Evolutionary conservation across 345 rosid genomes (phyloP).

Genomic region (Lepidium aucheri): DNA sequence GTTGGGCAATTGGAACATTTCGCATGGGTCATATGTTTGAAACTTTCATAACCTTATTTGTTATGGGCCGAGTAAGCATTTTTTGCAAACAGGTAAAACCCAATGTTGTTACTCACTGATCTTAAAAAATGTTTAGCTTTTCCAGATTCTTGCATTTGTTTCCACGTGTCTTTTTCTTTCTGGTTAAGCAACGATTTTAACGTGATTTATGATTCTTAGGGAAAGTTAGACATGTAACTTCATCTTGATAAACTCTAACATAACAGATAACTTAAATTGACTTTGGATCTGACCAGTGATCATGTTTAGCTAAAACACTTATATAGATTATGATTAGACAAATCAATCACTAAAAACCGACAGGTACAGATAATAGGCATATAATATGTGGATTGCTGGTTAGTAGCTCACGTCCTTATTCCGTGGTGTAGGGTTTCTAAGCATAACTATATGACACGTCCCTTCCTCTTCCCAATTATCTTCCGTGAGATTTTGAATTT

Average conservation of each 20-base stretch:
- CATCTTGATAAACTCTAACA: not conserved
- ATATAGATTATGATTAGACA: not conserved
- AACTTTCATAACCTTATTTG: not conserved
- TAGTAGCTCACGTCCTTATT: slow-evolving; percentile 13
- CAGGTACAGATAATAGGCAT: not conserved
- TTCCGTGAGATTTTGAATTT: slow-evolving; percentile 23
- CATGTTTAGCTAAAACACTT: slow-evolving; percentile 6
- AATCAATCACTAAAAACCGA: slow-evolving; percentile 6
- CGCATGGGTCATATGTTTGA: not conserved
- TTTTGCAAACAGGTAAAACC: not conserved
- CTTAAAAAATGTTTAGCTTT: not conserved
- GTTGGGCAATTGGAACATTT: slow-evolving; percentile 13
- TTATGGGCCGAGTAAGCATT: not conserved
- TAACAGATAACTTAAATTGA: not conserved
- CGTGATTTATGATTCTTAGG: not conserved
- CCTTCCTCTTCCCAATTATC: not conserved
- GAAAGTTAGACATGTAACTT: not conserved
- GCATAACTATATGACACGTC: slow-evolving; percentile 15
- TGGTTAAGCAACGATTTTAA: not conserved
- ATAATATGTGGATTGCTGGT: not conserved
- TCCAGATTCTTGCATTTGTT: not conserved
- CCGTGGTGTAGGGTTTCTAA: slow-evolving; percentile 3
- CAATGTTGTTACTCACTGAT: not conserved
- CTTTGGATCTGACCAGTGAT: not conserved
- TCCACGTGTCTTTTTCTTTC: too few species aligned